phyloP scores from a whole-genome alignment of 768 basidiomycete species.

The Kwoniella sp. region DNA sequence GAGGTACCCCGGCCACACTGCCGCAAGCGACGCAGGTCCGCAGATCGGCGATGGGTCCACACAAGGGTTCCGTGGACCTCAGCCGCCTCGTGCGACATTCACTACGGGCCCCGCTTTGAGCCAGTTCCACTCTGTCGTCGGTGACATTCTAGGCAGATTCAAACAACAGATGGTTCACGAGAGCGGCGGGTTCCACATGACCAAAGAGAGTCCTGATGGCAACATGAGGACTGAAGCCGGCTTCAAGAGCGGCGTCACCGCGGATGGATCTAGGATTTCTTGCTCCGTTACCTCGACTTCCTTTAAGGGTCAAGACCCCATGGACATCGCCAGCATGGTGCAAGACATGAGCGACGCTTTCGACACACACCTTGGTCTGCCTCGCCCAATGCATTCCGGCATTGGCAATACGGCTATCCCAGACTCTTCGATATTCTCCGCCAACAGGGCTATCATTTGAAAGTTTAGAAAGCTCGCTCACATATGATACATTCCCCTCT shows the following conservation, averaged over 20 bases:
- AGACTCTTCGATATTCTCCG: too few relatives aligned
- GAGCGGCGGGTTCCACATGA: background rate
- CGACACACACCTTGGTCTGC: background rate
- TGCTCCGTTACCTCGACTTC: background rate
- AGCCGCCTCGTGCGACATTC: background rate
- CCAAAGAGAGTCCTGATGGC: background rate
- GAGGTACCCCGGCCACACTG: background rate
- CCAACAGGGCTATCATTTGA: too few relatives aligned
- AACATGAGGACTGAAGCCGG: background rate
- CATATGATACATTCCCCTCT: too few relatives aligned
- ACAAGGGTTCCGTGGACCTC: background rate
- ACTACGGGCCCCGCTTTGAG: background rate
- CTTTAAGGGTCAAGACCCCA: background rate
- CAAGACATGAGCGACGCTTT: background rate
- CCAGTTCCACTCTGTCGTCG: background rate
- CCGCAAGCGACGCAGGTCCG: too few relatives aligned
- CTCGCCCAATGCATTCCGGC: background rate
- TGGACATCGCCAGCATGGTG: background rate
- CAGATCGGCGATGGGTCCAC: background rate
- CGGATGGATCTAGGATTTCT: background rate
- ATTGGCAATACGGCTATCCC: background rate
- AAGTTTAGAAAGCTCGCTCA: too few relatives aligned
- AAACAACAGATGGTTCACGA: background rate
- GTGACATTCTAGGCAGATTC: background rate
- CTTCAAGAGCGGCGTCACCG: background rate